phyloP scores from a whole-genome alignment of 2,329 filamentous ascomycete genomes.

The Epichloe sylvatica region DNA sequence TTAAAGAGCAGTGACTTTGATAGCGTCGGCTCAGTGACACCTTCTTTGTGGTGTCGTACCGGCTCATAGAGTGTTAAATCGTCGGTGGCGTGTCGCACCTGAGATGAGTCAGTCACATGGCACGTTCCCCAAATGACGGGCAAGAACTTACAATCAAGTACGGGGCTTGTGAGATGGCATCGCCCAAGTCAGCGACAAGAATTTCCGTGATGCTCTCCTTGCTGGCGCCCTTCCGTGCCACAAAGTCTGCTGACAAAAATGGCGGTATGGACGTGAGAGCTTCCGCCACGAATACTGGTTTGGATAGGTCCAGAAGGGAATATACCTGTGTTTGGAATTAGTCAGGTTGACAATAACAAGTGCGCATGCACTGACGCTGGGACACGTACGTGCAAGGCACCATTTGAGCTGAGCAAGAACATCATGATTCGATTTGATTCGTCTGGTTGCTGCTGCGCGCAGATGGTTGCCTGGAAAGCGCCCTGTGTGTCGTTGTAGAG shows the following conservation, averaged over 20 bases:
- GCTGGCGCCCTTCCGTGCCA: slow-evolving; percentile 52
- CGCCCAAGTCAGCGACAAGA: slow-evolving; percentile 72
- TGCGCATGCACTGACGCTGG: background rate
- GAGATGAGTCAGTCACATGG: background rate
- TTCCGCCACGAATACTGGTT: slow-evolving; percentile 60
- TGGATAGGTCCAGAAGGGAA: slow-evolving; percentile 56
- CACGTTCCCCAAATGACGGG: too few species aligned
- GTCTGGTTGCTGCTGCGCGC: slow-evolving; percentile 27
- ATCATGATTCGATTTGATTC: slow-evolving; percentile 45
- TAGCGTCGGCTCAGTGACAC: slow-evolving; percentile 26
- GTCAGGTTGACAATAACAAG: background rate
- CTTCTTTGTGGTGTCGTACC: slow-evolving; percentile 34
- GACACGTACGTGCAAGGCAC: slow-evolving; percentile 54
- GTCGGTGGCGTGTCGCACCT: slow-evolving; percentile 62
- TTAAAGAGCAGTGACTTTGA: slow-evolving; percentile 54
- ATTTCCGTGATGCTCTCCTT: slow-evolving; percentile 68
- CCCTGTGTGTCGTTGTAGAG: slow-evolving; percentile 58
- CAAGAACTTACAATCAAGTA: slow-evolving; percentile 58
- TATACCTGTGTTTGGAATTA: slow-evolving; percentile 44
- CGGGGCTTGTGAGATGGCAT: slow-evolving; percentile 53
- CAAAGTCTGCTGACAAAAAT: slow-evolving; percentile 57
- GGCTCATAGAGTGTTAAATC: slow-evolving; percentile 84
- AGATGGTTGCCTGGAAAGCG: slow-evolving; percentile 32
- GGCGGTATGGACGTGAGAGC: slow-evolving; percentile 67
- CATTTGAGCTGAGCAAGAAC: slow-evolving; percentile 64